Conservation (phyloP, 1,284 basidiomycete genomes). For the Termitomyces sp. region DNA sequence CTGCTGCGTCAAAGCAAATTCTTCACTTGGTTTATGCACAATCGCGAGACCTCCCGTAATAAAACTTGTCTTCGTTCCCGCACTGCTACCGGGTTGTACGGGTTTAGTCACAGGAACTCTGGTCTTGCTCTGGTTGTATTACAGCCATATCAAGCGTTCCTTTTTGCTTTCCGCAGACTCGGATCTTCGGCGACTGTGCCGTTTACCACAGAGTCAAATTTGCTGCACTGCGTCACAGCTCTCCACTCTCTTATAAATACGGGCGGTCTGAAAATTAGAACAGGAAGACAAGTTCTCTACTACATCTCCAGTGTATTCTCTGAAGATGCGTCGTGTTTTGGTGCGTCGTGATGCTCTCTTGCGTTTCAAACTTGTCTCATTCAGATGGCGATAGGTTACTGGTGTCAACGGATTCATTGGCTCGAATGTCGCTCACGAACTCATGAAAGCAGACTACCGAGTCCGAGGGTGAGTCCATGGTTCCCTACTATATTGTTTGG, state of each 20-base stretch:
- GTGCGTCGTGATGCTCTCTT: not conserved
- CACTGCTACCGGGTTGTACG: too few relatives aligned
- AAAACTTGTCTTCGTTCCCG: too few relatives aligned
- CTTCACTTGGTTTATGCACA: too few relatives aligned
- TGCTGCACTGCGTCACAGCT: not conserved
- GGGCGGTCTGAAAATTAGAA: not conserved
- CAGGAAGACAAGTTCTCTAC: too few relatives aligned
- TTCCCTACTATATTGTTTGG: not conserved
- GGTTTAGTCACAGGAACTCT: too few relatives aligned
- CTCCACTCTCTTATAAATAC: slow-evolving; percentile 1
- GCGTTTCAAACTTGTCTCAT: not conserved
- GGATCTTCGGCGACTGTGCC: too few relatives aligned
- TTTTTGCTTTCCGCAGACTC: too few relatives aligned
- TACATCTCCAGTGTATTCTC: not conserved
- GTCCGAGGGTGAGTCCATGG: slow-evolving; percentile 12
- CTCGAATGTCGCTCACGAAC: slow-evolving; percentile 12
- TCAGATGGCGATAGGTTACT: slow-evolving; percentile 11
- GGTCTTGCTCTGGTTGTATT: too few relatives aligned
- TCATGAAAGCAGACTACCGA: slow-evolving; percentile 14
- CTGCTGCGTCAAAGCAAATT: too few relatives aligned
- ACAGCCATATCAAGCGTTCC: too few relatives aligned
- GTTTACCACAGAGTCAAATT: too few relatives aligned
- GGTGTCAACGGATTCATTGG: slow-evolving; percentile 17
- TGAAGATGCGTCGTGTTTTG: slow-evolving; percentile 3
- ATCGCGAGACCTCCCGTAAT: too few relatives aligned